These are phyloP conservation scores for Debaryomyces psychrophilus DNA, from an alignment of 1,139 yeast genomes.

Conservation along the genomic window DNA sequence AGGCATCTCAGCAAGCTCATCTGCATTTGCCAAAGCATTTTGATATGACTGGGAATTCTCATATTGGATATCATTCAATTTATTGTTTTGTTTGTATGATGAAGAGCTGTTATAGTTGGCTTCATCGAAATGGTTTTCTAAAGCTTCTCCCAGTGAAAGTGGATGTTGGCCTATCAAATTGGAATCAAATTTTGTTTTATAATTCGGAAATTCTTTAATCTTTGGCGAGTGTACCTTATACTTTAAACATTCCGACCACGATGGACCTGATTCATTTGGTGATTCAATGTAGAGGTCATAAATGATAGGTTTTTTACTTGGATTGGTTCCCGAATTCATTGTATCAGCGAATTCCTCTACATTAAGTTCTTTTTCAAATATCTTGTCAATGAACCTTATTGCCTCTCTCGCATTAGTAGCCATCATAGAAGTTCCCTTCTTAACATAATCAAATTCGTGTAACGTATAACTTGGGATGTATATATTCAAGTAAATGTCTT, in stretches of 20 bases:
- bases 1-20: conserved; percentile 51
- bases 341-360: conserved; percentile 12
- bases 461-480: conserved; percentile 58
- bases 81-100: conserved; percentile 15
- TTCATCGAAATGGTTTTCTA: conserved; percentile 6
- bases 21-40: conserved; percentile 32
- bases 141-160: conserved; percentile 10
- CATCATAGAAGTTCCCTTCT: conserved; percentile 55
- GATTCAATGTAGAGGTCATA: conserved; percentile 35
- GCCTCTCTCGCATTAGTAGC: conserved; percentile 63
- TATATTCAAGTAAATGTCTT: conserved; percentile 31
- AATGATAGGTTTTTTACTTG: conserved; percentile 16
- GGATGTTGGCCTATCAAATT: conserved; percentile 24
- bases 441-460: conserved; percentile 57
- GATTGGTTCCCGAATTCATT: conserved; percentile 12
- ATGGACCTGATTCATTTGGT: conserved; percentile 48
- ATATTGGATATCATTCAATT: conserved; percentile 34
- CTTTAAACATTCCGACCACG: conserved; percentile 52
- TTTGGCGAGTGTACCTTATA: conserved; percentile 49
- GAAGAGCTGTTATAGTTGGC: conserved; percentile 14
- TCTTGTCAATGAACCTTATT: conserved; percentile 53
- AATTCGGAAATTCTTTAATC: conserved; percentile 50
- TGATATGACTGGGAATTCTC: conserved; percentile 36
- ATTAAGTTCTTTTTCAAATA: conserved; percentile 26
- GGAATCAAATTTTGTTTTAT: conserved; percentile 40